Conservation (phyloP, 1,284 basidiomycete species). For the Polyporus tsugae region DNA sequence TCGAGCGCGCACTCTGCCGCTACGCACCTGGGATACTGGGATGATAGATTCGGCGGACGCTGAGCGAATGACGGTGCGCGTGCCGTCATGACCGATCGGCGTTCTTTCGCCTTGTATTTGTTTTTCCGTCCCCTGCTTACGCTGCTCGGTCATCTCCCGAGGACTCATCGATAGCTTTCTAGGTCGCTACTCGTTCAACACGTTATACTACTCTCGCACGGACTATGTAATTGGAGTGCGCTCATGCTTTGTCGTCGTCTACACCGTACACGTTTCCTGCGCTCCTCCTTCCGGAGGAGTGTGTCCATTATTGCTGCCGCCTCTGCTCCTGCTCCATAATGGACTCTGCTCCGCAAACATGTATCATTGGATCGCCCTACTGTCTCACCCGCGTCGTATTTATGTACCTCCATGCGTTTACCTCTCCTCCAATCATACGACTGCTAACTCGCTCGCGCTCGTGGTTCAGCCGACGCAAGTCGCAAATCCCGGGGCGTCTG, state of each 20-base stretch:
- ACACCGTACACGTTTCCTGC: background rate
- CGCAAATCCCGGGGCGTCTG: slow-evolving; percentile 1
- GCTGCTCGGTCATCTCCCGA: background rate
- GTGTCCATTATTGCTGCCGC: background rate
- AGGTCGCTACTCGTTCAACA: background rate
- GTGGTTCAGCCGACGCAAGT: background rate
- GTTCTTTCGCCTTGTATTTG: background rate
- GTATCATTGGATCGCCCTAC: background rate
- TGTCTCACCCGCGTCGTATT: slow-evolving; percentile 2
- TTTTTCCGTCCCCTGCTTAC: background rate
- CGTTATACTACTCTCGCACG: slow-evolving; percentile 10
- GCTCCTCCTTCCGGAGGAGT: background rate
- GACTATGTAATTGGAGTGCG: slow-evolving; percentile 11
- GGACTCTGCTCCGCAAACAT: slow-evolving; percentile 1
- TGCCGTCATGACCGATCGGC: background rate
- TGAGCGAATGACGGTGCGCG: slow-evolving; percentile 11
- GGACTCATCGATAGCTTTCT: slow-evolving; percentile 8
- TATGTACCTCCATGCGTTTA: background rate
- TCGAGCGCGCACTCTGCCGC: slow-evolving; percentile 19
- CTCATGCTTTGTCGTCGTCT: slow-evolving; percentile 1
- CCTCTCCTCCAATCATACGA: background rate
- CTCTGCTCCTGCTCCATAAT: background rate
- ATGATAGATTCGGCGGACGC: slow-evolving; percentile 28
- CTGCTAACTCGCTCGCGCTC: background rate
- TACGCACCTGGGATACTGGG: slow-evolving; percentile 29